These are phyloP conservation scores for Pyracantha coccinea DNA, from an alignment of 331 rosid species.

Conservation along the genomic window DNA sequence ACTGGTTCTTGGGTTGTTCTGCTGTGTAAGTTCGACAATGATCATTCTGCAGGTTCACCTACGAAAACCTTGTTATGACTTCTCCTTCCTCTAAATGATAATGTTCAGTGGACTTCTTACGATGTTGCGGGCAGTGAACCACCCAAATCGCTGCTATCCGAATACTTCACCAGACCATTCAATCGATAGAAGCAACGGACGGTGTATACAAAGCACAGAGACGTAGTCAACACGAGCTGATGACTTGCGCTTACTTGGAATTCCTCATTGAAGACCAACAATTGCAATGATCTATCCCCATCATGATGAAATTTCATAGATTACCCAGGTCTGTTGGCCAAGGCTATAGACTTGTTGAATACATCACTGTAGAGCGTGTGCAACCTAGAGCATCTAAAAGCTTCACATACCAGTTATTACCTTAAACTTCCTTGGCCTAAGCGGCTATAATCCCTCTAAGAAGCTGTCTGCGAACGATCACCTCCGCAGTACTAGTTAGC, in stretches of 20 bases:
- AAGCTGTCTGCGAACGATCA: no score
- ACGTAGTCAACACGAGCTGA: slow-evolving; percentile 3
- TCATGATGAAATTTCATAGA: slow-evolving; percentile 14
- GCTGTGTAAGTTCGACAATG: no score
- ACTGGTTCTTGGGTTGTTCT: no score
- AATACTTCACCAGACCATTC: neutral
- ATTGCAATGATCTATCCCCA: slow-evolving; percentile 24
- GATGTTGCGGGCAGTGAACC: neutral
- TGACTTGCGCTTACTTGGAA: slow-evolving; percentile 26
- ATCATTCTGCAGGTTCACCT: no score
- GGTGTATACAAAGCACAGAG: slow-evolving; percentile 4
- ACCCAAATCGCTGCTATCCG: slow-evolving; percentile 1
- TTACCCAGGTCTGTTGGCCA: neutral
- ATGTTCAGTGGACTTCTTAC: slow-evolving; percentile 3
- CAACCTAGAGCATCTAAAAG: slow-evolving; percentile 13
- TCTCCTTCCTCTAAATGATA: neutral
- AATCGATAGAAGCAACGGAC: neutral
- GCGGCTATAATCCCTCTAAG: no score
- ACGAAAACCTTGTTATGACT: no score
- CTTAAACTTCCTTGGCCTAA: no score
- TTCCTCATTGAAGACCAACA: slow-evolving; percentile 28
- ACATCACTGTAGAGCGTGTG: slow-evolving; percentile 20
- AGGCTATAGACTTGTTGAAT: no score
- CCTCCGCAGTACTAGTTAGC: no score
- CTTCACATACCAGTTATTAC: no score